These are phyloP conservation scores for Talaromyces sp. DNA, from an alignment of 2,329 filamentous ascomycete species.

Conservation along the genomic window DNA sequence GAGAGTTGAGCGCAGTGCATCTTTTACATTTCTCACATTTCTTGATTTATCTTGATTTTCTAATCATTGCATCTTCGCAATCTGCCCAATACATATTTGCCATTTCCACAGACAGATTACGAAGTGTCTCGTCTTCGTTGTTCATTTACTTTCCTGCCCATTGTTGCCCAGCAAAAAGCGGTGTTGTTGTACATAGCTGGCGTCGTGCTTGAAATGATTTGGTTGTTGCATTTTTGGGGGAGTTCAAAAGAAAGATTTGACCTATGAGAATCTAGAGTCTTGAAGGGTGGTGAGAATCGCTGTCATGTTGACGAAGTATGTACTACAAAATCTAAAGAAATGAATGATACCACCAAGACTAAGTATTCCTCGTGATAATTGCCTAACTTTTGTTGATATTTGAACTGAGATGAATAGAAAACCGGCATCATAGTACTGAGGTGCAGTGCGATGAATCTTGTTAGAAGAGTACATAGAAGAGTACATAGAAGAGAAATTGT, in stretches of 20 bases:
- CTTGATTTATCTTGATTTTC: neutral
- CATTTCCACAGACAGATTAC: neutral
- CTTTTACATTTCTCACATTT: constrained; percentile 1
- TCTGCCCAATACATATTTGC: constrained; percentile 9
- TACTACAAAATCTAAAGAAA: constrained; percentile 7
- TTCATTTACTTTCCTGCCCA: constrained; percentile 7
- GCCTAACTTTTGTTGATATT: neutral
- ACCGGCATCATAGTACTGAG: neutral
- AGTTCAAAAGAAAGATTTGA: constrained; percentile 11
- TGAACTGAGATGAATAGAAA: neutral
- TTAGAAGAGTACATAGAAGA: neutral
- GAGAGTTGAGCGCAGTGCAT: constrained; percentile 16
- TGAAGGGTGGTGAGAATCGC: neutral
- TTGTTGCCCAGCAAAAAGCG: neutral
- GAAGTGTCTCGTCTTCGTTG: constrained; percentile 9
- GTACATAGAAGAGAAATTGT: neutral
- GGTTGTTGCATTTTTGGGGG: constrained; percentile 15
- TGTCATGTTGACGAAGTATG: constrained; percentile 12
- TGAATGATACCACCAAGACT: constrained; percentile 10
- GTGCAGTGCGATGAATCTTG: neutral
- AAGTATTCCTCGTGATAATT: neutral
- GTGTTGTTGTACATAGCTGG: constrained; percentile 13
- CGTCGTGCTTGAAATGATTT: constrained; percentile 11
- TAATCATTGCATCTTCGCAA: neutral
- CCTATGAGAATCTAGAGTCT: constrained; percentile 12